Evolutionary conservation across 495 filamentous ascomycete species (phyloP).

Genomic region (Aspergillus diversus): DNA sequence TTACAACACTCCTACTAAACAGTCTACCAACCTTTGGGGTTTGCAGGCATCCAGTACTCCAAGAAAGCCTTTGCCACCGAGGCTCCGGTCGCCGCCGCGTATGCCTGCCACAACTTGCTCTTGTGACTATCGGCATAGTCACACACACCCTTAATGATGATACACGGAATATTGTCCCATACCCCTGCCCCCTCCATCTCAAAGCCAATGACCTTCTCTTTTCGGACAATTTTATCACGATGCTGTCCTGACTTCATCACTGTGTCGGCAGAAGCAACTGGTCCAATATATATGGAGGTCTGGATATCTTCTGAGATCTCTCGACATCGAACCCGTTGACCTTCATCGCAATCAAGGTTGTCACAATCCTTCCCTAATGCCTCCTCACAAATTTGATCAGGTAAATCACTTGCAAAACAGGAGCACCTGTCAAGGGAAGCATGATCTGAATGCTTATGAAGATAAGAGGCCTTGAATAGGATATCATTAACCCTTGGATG

Average conservation of each 20-base stretch:
- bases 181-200: constrained; percentile 53
- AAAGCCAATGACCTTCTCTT: constrained; percentile 29
- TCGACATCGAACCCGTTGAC: background rate
- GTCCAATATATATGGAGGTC: constrained; percentile 31
- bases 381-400: background rate
- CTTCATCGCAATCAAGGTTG: background rate
- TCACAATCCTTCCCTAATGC: constrained; percentile 6
- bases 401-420: background rate
- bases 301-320: constrained; percentile 15
- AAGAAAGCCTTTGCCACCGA: constrained; percentile 35
- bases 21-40: background rate
- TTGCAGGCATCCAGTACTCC: constrained; percentile 14
- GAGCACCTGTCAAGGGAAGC: background rate
- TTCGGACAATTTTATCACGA: constrained; percentile 25
- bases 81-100: constrained; percentile 41
- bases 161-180: constrained; percentile 40
- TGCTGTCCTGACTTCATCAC: constrained; percentile 26
- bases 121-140: constrained; percentile 50
- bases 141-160: constrained; percentile 44
- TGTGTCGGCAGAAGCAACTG: constrained; percentile 32
- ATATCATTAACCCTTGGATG: constrained; percentile 33
- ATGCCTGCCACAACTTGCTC: constrained; percentile 42
- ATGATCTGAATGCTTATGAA: constrained; percentile 37
- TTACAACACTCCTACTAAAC: background rate
- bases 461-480: constrained; percentile 33